phyloP scores from a whole-genome alignment of 306 rosid genomes.

The Pachyrhizus erosus region DNA sequence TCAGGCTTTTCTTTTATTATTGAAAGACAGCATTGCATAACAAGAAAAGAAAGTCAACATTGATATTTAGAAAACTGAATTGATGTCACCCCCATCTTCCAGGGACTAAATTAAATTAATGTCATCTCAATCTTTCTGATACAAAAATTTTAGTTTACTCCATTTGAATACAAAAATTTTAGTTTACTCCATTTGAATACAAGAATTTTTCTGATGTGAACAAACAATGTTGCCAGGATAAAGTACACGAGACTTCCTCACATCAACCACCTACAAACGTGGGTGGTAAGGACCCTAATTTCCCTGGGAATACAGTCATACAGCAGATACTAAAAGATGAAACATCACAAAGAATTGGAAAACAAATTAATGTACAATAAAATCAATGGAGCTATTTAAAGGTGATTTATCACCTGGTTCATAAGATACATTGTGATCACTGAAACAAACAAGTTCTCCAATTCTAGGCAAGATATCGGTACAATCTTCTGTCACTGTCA shows the following conservation, averaged over 20 bases:
- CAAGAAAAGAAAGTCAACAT: no score
- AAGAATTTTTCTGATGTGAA: background rate
- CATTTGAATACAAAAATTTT: no score
- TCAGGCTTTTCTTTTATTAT: background rate
- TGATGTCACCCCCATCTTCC: background rate
- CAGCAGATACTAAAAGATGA: conserved; percentile 17
- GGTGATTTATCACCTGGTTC: conserved; percentile 34
- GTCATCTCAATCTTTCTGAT: background rate
- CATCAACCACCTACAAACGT: background rate
- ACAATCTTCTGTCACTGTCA: conserved; percentile 72
- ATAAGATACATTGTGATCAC: conserved; percentile 42
- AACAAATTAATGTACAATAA: conserved; percentile 49
- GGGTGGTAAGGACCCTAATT: conserved; percentile 10
- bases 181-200: no score
- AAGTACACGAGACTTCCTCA: background rate
- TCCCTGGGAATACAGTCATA: background rate
- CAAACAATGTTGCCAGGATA: background rate
- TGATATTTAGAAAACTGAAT: background rate
- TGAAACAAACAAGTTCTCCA: conserved; percentile 30
- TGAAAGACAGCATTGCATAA: background rate
- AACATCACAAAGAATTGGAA: conserved; percentile 18
- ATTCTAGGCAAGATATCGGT: conserved; percentile 87
- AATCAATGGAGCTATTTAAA: conserved; percentile 47
- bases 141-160: no score
- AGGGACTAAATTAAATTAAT: background rate